These are phyloP conservation scores for Fusarium siculi DNA, from an alignment of 2,329 filamentous ascomycete genomes.

Conservation along the genomic window DNA sequence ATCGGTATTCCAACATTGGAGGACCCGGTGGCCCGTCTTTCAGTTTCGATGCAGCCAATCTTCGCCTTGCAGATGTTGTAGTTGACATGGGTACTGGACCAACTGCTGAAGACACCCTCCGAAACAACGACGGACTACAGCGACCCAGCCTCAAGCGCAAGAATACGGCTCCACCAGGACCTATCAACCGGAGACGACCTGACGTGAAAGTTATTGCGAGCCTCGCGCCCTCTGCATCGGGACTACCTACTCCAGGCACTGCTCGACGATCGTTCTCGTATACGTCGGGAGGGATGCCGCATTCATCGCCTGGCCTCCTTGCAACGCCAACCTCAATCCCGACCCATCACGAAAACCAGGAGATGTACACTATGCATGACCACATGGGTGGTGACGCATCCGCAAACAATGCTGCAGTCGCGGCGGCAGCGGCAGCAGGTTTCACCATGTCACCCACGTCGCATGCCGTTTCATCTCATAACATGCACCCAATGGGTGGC, in stretches of 20 bases:
- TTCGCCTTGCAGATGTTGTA: slow-evolving; percentile 74
- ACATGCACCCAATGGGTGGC: slow-evolving; percentile 46
- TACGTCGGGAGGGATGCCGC: slow-evolving; percentile 47
- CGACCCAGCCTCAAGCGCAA: slow-evolving; percentile 62
- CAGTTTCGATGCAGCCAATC: slow-evolving; percentile 77
- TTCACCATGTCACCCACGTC: slow-evolving; percentile 46
- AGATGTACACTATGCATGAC: slow-evolving; percentile 49
- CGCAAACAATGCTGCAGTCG: slow-evolving; percentile 49
- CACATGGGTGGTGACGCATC: slow-evolving; percentile 49
- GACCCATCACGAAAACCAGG: slow-evolving; percentile 49
- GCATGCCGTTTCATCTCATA: slow-evolving; percentile 34
- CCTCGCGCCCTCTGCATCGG: slow-evolving; percentile 42
- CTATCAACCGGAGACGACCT: slow-evolving; percentile 52
- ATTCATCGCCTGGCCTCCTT: slow-evolving; percentile 53
- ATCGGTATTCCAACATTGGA: slow-evolving; percentile 73
- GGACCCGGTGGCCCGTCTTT: slow-evolving; percentile 68
- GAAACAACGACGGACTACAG: slow-evolving; percentile 45
- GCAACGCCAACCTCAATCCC: slow-evolving; percentile 52
- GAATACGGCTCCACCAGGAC: slow-evolving; percentile 53
- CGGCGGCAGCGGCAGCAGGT: slow-evolving; percentile 51
- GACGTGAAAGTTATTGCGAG: slow-evolving; percentile 51
- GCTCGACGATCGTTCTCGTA: slow-evolving; percentile 54
- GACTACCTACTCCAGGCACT: slow-evolving; percentile 47
- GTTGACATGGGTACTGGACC: slow-evolving; percentile 70
- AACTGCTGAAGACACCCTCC: slow-evolving; percentile 61